Conservation (phyloP, 2,329 filamentous ascomycete species). For the Hypoxylon sp. region DNA sequence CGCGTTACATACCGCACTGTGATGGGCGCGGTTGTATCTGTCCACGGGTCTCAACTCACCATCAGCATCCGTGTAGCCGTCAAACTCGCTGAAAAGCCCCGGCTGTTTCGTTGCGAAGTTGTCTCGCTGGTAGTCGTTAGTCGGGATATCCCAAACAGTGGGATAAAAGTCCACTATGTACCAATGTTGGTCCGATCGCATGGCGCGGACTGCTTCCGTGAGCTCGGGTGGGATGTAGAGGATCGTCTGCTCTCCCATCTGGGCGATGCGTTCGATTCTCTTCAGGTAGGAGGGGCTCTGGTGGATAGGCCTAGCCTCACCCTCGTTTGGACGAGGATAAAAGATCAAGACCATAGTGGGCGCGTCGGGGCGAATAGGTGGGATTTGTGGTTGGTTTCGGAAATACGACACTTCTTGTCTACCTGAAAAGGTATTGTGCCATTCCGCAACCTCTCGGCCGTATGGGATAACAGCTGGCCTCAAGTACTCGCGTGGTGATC, state of each 20-base stretch:
- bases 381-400: constrained; percentile 22
- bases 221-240: constrained; percentile 41
- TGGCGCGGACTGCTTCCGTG: constrained; percentile 25
- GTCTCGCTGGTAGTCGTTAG: constrained; percentile 39
- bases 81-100: constrained; percentile 34
- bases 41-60: constrained; percentile 38
- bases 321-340: constrained; percentile 41
- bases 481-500: constrained; percentile 37
- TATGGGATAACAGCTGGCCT: constrained; percentile 24
- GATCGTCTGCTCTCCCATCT: constrained; percentile 43
- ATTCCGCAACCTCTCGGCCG: constrained; percentile 27
- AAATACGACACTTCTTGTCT: constrained; percentile 10
- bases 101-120: constrained; percentile 41
- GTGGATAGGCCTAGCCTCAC: constrained; percentile 35
- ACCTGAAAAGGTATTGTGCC: constrained; percentile 25
- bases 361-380: constrained; percentile 23
- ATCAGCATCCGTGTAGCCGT: constrained; percentile 36
- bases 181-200: constrained; percentile 42
- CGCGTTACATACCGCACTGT: constrained; percentile 42
- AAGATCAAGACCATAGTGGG: constrained; percentile 43
- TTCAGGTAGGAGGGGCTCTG: constrained; percentile 40
- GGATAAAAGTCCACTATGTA: constrained; percentile 38
- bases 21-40: constrained; percentile 41
- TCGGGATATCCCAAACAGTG: constrained; percentile 45
- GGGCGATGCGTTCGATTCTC: constrained; percentile 39